Conservation (phyloP, 176 grass and related monocot species). For the Tuctoria greenei region DNA sequence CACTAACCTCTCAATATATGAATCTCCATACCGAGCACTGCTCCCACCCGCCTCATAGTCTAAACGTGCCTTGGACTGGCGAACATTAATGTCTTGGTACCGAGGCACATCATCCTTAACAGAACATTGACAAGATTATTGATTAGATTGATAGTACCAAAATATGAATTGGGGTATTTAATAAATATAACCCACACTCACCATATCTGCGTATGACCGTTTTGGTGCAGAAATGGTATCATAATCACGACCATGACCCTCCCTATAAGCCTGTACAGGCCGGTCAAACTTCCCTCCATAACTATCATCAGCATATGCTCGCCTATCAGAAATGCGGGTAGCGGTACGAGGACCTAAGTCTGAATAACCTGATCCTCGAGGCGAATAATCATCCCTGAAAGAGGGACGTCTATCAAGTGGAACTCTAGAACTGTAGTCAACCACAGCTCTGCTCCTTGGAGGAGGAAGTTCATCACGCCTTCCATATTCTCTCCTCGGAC, state of each 20-base stretch:
- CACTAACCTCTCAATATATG: conserved; percentile 69
- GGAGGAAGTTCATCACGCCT: conserved; percentile 68
- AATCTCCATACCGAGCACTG: conserved; percentile 60
- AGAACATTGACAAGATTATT: conserved; percentile 35
- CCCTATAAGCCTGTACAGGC: conserved; percentile 57
- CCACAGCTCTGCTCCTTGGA: conserved; percentile 49
- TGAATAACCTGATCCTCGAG: conserved; percentile 58
- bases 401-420: conserved; percentile 54
- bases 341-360: conserved; percentile 55
- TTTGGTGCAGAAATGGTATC: conserved; percentile 73
- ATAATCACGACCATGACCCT: conserved; percentile 63
- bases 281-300: conserved; percentile 63
- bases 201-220: conserved; percentile 70
- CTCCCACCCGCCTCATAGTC: conserved; percentile 67
- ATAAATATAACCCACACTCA: conserved; percentile 29
- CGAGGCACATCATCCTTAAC: conserved; percentile 65
- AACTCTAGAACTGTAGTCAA: conserved; percentile 63
- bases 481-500: conserved; percentile 65
- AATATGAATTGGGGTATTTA: conserved; percentile 3
- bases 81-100: conserved; percentile 64
- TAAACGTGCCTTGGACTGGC: conserved; percentile 58
- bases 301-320: conserved; percentile 63
- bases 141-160: conserved; percentile 24
- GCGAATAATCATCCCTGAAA: conserved; percentile 73
- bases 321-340: conserved; percentile 57